Evolutionary conservation across 2,329 filamentous ascomycete species (phyloP), one percentile per base, ranked within the genome.

Genomic region (Rosellinia necatrix): DNA sequence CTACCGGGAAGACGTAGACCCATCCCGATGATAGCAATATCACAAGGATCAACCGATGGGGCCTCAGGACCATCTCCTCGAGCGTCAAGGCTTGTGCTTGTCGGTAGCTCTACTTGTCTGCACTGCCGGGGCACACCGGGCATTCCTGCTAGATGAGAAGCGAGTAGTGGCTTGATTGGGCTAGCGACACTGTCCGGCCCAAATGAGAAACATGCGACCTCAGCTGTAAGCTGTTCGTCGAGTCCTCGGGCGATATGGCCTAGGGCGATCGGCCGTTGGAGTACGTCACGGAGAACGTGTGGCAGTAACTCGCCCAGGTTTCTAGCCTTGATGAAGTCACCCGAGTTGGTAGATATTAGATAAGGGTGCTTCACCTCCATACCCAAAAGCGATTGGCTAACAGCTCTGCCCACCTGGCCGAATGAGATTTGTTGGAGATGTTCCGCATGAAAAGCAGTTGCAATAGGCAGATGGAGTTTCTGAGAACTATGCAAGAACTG

Each of bases 1-100:
- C 59, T 55, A 5, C 49, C 46, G 2, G 61, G 61, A 15, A 62
- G 46, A 4, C 59, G 49, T 37, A 50, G 52, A 22, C 51, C 65
- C 59, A 60, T 62, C 12, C 56, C 59, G 9, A 64, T 53, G 21
- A 63, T 63, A 6, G 64, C 59, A 2, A 66, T 52, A 15, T 24
- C 42, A 12, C 19, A 4, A 12, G 42, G 30, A 24, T 53, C 34
- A 3, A 13, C 21, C 15, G 9, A 13, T 5, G 32, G 17, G 4
- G 22, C 22, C 6, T 12, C 22, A 21, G 22, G 22, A 10, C 6
- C 17, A 21, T 13, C 7, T n/a, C 5, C 13, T 13, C 4, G 19
- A 22, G 46, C n/a, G 6, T 5, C 13, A 40, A n/a, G 10, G 25
- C 21, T 13, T n/a, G n/a, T n/a, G n/a, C n/a, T n/a, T n/a, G n/a